Evolutionary conservation across 2,329 filamentous ascomycete species (phyloP).

Genomic region (Sporothrix phasma): DNA sequence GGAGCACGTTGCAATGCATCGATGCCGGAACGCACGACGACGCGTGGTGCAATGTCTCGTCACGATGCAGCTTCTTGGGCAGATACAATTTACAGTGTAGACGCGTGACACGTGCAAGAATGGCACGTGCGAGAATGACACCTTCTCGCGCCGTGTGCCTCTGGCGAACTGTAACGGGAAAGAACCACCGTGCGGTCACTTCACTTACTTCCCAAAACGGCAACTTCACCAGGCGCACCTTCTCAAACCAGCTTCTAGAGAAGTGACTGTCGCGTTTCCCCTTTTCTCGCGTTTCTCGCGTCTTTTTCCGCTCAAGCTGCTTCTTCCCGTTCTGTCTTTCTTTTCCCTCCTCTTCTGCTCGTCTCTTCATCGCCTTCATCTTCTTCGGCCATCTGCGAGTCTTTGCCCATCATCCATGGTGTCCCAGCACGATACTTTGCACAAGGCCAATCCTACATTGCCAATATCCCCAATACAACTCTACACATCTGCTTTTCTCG

Average conservation of each 20-base stretch:
- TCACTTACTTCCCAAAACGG: constrained; percentile 9
- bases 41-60: neutral
- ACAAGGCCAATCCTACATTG: neutral
- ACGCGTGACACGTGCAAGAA: neutral
- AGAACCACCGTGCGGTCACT: neutral
- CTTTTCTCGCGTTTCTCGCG: neutral
- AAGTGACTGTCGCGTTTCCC: neutral
- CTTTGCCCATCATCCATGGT: neutral
- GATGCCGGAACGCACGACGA: neutral
- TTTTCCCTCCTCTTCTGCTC: neutral
- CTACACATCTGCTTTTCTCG: neutral
- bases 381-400: neutral
- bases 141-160: neutral
- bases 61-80: neutral
- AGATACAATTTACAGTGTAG: neutral
- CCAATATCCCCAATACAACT: neutral
- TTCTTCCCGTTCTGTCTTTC: neutral
- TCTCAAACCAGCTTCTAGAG: neutral
- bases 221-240: neutral
- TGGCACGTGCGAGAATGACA: neutral
- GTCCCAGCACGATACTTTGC: neutral
- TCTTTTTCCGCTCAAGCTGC: neutral
- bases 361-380: neutral
- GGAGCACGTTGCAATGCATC: neutral
- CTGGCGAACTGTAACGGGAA: neutral